phyloP scores from a whole-genome alignment of 495 filamentous ascomycete species.

The Oleoguttula mirabilis region DNA sequence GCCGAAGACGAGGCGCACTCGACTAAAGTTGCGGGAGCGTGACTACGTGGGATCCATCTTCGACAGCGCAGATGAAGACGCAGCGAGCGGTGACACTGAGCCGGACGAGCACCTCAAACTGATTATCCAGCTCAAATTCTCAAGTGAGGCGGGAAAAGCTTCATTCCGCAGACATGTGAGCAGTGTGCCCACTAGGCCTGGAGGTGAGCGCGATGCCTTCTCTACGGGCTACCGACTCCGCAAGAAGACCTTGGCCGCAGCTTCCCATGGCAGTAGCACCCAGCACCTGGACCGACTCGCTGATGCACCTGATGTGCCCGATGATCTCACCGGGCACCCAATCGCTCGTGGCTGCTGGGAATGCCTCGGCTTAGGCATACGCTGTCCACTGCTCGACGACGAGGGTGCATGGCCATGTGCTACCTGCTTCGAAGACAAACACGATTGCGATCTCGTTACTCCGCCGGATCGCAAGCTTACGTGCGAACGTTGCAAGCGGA shows the following conservation, averaged over 20 bases:
- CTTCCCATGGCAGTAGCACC: too few relatives aligned
- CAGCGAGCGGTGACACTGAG: neutral
- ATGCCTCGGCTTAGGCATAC: constrained; percentile 15
- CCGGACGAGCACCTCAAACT: neutral
- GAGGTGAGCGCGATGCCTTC: too few relatives aligned
- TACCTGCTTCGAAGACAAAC: constrained; percentile 16
- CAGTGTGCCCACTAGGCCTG: too few relatives aligned
- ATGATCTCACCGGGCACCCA: constrained; percentile 20
- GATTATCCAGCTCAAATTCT: constrained; percentile 1
- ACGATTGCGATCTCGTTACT: constrained; percentile 22
- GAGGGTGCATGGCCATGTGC: constrained; percentile 19
- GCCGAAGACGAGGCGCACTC: neutral
- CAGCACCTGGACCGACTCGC: too few relatives aligned
- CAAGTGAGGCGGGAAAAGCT: constrained; percentile 3
- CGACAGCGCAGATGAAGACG: neutral
- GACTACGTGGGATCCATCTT: too few relatives aligned
- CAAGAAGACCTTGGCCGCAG: too few relatives aligned
- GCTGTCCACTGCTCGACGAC: constrained; percentile 22
- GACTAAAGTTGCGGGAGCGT: constrained; percentile 1
- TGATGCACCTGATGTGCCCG: neutral
- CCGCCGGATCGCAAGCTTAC: constrained; percentile 17
- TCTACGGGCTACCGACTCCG: too few relatives aligned
- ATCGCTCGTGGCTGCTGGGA: constrained; percentile 20
- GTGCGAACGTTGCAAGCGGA: constrained; percentile 21
- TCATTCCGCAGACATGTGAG: neutral